Conservation (phyloP, 768 basidiomycete species). For the Suillus clintonianus region DNA sequence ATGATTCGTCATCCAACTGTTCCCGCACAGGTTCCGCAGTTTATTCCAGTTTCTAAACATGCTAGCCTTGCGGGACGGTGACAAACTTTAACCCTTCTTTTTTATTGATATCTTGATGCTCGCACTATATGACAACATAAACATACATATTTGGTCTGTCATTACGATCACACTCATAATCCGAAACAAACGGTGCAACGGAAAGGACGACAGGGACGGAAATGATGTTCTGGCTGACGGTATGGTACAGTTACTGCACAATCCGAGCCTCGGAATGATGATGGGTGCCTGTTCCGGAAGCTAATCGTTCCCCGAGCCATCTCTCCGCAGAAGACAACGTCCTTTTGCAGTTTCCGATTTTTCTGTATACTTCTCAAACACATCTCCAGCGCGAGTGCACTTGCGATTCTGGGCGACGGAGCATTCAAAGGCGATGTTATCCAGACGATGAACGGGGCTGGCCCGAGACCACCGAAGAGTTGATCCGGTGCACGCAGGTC, state of each 20-base stretch:
- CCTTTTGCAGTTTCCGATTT: not conserved
- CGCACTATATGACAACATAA: not conserved
- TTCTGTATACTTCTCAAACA: not conserved
- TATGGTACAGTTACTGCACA: not conserved
- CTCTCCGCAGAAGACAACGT: not conserved
- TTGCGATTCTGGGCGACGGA: not conserved
- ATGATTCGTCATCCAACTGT: slow-evolving; percentile 40
- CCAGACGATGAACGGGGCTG: not conserved
- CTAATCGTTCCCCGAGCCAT: not conserved
- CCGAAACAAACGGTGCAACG: not conserved
- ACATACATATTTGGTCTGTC: not conserved
- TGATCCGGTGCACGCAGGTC: not conserved
- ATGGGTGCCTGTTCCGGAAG: not conserved
- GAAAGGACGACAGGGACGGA: not conserved
- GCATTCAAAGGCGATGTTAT: not conserved
- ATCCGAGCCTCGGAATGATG: not conserved
- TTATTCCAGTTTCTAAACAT: slow-evolving; percentile 26
- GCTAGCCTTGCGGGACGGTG: slow-evolving; percentile 34
- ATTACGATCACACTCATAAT: not conserved
- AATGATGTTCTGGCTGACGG: not conserved
- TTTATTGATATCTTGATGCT: not conserved
- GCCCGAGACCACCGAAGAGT: not conserved
- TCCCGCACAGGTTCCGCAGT: slow-evolving; percentile 5
- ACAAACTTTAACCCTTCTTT: not conserved
- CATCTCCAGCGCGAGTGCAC: not conserved